phyloP scores from a whole-genome alignment of 805 yeast species.

The Starmerella potacharoeniae region DNA sequence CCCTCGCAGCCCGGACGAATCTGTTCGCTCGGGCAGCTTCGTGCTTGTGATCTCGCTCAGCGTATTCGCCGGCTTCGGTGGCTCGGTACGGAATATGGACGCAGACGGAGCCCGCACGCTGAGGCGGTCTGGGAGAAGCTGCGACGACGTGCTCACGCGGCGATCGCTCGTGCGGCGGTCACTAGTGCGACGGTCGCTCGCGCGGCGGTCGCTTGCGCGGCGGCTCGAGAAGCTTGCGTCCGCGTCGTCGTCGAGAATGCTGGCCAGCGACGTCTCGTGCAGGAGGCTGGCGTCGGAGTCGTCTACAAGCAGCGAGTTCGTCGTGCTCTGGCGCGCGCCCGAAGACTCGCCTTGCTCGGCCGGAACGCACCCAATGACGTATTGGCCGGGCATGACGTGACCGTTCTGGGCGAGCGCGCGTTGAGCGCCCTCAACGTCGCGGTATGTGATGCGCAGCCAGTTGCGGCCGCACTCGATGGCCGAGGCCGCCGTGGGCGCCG shows the following conservation, averaged over 20 bases:
- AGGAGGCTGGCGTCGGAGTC: conserved; percentile 16
- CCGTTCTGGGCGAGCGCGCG: conserved; percentile 85
- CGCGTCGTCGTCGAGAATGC: conserved; percentile 6
- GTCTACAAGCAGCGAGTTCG: conserved; percentile 21
- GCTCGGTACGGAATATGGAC: not conserved
- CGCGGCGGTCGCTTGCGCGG: not conserved
- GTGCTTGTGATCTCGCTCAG: conserved; percentile 4
- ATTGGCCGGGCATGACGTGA: conserved; percentile 48
- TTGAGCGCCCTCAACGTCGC: conserved; percentile 58
- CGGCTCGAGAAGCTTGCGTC: not conserved
- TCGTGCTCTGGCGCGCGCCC: conserved; percentile 13
- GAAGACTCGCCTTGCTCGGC: conserved; percentile 15
- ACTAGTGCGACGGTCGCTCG: not conserved
- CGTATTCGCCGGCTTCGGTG: not conserved
- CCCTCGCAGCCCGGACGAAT: not conserved
- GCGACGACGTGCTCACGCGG: not conserved
- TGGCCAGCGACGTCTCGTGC: conserved; percentile 16
- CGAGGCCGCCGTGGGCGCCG: conserved; percentile 21
- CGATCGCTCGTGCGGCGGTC: not conserved
- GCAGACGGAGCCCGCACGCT: conserved; percentile 9
- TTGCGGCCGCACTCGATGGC: conserved; percentile 78
- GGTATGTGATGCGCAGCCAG: conserved; percentile 87
- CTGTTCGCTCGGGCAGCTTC: conserved; percentile 3
- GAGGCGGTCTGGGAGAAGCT: not conserved
- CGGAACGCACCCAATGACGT: conserved; percentile 56